A percentile compares a stretch with the other conserved stretches of the same genome.
Conservation (phyloP, 257 asterid species). For the Avicennia marina region DNA sequence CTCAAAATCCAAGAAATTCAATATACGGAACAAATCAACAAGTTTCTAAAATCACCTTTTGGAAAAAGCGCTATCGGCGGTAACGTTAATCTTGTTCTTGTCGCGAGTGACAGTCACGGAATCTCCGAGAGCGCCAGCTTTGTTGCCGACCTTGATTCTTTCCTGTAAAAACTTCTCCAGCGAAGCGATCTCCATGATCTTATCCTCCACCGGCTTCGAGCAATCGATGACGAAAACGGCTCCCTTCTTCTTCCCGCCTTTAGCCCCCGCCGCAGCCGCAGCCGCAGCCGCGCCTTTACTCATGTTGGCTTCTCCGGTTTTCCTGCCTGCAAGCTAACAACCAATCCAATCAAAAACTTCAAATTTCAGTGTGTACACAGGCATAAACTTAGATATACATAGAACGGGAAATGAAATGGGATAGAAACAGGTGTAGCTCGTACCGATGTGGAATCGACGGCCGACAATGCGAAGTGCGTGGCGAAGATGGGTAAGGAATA, state of each 20-base stretch:
- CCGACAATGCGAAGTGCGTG: conserved; percentile 18
- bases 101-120: conserved; percentile 50
- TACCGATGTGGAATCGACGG: conserved; percentile 21
- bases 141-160: conserved; percentile 62
- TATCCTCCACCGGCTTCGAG: conserved; percentile 61
- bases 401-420: background rate
- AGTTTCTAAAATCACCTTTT: conserved; percentile 29
- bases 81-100: conserved; percentile 47
- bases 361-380: background rate
- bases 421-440: background rate
- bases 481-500: too few species aligned
- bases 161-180: conserved; percentile 62
- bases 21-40: background rate
- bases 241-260: conserved; percentile 71
- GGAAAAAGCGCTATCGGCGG: conserved; percentile 38
- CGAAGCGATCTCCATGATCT: conserved; percentile 59
- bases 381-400: background rate
- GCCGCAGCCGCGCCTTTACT: conserved; percentile 48
- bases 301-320: conserved; percentile 37
- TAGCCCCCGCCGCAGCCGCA: conserved; percentile 38
- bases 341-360: conserved; percentile 11
- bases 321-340: conserved; percentile 18
- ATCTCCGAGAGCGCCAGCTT: conserved; percentile 63
- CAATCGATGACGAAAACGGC: conserved; percentile 46
- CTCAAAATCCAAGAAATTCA: background rate